These are phyloP conservation scores for Isabelozyma heimii DNA, from an alignment of 805 yeast genomes.

Conservation along the genomic window DNA sequence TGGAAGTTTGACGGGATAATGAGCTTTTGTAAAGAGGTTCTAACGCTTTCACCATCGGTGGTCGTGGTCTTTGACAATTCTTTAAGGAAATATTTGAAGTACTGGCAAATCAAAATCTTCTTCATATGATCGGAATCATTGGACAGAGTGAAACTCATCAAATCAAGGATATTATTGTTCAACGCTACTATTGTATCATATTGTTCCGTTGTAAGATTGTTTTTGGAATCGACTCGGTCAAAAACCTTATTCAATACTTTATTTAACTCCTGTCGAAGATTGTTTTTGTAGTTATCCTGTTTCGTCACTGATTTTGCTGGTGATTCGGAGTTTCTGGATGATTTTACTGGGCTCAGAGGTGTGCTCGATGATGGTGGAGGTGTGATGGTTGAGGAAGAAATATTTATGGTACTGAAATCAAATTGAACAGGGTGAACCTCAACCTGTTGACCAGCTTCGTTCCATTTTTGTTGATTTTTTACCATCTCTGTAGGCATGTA, in stretches of 20 bases:
- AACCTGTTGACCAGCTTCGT: slow-evolving; percentile 7
- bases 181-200: slow-evolving; percentile 36
- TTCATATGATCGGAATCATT: slow-evolving; percentile 13
- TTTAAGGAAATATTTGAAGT: slow-evolving; percentile 36
- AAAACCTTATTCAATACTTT: slow-evolving; percentile 41
- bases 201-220: slow-evolving; percentile 28
- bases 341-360: slow-evolving; percentile 7
- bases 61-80: slow-evolving; percentile 25
- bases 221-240: slow-evolving; percentile 32
- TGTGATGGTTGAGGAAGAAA: not conserved
- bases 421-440: slow-evolving; percentile 23
- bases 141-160: slow-evolving; percentile 19
- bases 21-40: slow-evolving; percentile 23
- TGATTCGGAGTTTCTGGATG: slow-evolving; percentile 9
- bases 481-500: slow-evolving; percentile 38
- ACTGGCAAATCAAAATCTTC: slow-evolving; percentile 35
- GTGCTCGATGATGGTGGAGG: slow-evolving; percentile 4
- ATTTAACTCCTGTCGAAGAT: slow-evolving; percentile 24
- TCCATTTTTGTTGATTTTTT: slow-evolving; percentile 32
- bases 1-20: slow-evolving; percentile 32
- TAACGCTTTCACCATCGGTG: slow-evolving; percentile 3
- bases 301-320: slow-evolving; percentile 15
- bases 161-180: slow-evolving; percentile 30
- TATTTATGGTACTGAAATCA: slow-evolving; percentile 33
- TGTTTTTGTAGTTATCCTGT: slow-evolving; percentile 13